Evolutionary conservation across 2,329 filamentous ascomycete species (phyloP).

Genomic region (Xylaria sp.): DNA sequence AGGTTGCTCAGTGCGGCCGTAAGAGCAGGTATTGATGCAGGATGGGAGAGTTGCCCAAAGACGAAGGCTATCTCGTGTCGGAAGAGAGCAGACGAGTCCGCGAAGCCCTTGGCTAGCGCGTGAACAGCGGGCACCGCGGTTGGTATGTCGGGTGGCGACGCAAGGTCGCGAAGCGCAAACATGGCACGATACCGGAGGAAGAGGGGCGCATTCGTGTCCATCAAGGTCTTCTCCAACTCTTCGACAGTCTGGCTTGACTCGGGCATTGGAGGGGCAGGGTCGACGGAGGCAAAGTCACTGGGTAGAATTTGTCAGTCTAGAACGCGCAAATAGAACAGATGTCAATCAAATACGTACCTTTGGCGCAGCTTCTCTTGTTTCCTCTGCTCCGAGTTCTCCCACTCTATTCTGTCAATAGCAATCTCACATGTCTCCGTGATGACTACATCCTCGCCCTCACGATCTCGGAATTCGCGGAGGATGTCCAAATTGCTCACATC

Average conservation of each 20-base stretch:
- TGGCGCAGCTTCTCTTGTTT: constrained; percentile 78
- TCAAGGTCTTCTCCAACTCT: constrained; percentile 75
- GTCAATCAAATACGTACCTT: constrained; percentile 62
- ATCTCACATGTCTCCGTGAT: constrained; percentile 98
- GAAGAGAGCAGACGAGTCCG: constrained; percentile 88
- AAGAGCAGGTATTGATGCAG: constrained; percentile 92
- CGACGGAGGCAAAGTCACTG: constrained; percentile 94
- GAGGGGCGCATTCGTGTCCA: constrained; percentile 79
- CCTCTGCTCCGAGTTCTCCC: constrained; percentile 79
- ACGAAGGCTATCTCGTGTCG: constrained; percentile 98
- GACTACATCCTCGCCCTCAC: constrained; percentile 75
- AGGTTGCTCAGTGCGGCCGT: constrained; percentile 77
- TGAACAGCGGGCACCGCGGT: constrained; percentile 87
- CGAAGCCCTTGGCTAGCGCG: constrained; percentile 83
- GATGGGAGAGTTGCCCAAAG: constrained; percentile 94
- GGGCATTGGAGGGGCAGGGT: constrained; percentile 88
- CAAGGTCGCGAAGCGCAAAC: constrained; percentile 95
- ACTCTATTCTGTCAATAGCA: constrained; percentile 90
- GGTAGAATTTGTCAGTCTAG: constrained; percentile 37
- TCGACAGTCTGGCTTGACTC: constrained; percentile 72
- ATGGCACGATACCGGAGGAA: constrained; percentile 97
- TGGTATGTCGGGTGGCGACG: constrained; percentile 87
- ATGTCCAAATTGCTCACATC: constrained; percentile 75
- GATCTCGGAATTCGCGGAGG: constrained; percentile 74
- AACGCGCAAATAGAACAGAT: neutral